Base-by-base conservation (phyloP, 2,329 filamentous ascomycete genomes). In the Hypoxylon sp. region DNA sequence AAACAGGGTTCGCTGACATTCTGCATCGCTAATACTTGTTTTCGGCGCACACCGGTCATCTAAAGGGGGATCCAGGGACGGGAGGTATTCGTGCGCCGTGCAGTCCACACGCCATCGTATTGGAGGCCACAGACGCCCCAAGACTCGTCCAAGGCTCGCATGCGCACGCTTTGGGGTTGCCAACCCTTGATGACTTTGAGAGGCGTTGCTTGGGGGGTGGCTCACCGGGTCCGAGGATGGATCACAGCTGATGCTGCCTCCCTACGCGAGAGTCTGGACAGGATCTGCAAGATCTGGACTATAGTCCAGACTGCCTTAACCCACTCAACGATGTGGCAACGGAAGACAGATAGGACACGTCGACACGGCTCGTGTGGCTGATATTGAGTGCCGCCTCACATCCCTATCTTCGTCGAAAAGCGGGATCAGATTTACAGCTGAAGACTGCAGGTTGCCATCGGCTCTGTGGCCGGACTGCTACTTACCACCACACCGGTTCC, bases 1-100 rank as follows among this genome's bases (percentile, higher is more conserved):
- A 33, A 46, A 17, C 53, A 60, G 23, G 52, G 24, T 23, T 21
- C 60, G 31, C 54, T 60, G 20, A 59, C 4, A 51, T 65, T 45
- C 29, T 64, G 11, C n/a, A 29, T 29, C 29, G 31, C 5, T 20
- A 48, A 5, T 15, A 23, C 27, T 57, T 46, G 53, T 60, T 62
- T n/a, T 23, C 24, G 43, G 23, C 37, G 60, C 15, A 63, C 56
- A 3, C 23, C 50, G 54, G 58, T 62, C 23, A n/a, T 57, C 20
- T 21, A 7, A n/a, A n/a, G n/a, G n/a, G n/a, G n/a, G n/a, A n/a
- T n/a, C n/a, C n/a, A n/a, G n/a, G 58, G 61, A 43, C 58, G 59
- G 23, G 52, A 15, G 7, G 26, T n/a, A 6, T n/a, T n/a, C n/a
- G 31, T 35, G 31, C 31, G n/a, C n/a, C 3, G 23, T 5, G 41